These are phyloP conservation scores for Sphaceloma murrayae DNA, from an alignment of 2,329 filamentous ascomycete genomes.

Conservation along the genomic window DNA sequence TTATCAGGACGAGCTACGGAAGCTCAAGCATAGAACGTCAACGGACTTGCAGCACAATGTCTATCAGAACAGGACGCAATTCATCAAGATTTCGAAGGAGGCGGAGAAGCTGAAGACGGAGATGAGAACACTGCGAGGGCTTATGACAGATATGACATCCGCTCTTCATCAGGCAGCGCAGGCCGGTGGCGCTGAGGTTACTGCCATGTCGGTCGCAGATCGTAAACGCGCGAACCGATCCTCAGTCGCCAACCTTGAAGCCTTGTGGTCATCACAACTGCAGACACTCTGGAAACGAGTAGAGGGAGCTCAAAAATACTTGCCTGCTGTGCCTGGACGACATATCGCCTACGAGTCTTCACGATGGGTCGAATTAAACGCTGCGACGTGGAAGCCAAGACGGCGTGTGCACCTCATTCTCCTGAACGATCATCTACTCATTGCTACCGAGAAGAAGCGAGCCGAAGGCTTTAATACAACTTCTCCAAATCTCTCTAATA, in stretches of 20 bases:
- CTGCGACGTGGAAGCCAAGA: slow-evolving; percentile 90
- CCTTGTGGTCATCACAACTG: slow-evolving; percentile 57
- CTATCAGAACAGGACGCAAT: slow-evolving; percentile 93
- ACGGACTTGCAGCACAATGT: slow-evolving; percentile 88
- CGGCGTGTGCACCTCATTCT: slow-evolving; percentile 84
- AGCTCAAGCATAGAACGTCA: slow-evolving; percentile 67
- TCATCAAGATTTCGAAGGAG: slow-evolving; percentile 98
- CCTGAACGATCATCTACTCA: slow-evolving; percentile 85
- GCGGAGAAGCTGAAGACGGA: slow-evolving; percentile 95
- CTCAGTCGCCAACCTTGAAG: slow-evolving; percentile 68
- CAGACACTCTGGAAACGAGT: slow-evolving; percentile 90
- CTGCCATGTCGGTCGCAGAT: slow-evolving; percentile 30
- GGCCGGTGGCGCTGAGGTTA: slow-evolving; percentile 30
- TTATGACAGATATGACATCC: slow-evolving; percentile 78
- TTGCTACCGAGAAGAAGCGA: slow-evolving; percentile 90
- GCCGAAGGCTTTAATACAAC: slow-evolving; percentile 42
- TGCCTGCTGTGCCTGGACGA: slow-evolving; percentile 80
- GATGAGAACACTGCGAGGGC: slow-evolving; percentile 79
- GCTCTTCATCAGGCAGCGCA: slow-evolving; percentile 40
- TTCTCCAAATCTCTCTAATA: slow-evolving; percentile 22
- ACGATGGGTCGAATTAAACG: slow-evolving; percentile 92
- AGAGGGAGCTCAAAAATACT: slow-evolving; percentile 94
- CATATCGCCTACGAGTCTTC: slow-evolving; percentile 91
- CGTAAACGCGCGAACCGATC: slow-evolving; percentile 67
- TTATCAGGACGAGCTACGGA: slow-evolving; percentile 66